phyloP scores from a whole-genome alignment of 2,329 filamentous ascomycete species.

The Fusarium torreyae region DNA sequence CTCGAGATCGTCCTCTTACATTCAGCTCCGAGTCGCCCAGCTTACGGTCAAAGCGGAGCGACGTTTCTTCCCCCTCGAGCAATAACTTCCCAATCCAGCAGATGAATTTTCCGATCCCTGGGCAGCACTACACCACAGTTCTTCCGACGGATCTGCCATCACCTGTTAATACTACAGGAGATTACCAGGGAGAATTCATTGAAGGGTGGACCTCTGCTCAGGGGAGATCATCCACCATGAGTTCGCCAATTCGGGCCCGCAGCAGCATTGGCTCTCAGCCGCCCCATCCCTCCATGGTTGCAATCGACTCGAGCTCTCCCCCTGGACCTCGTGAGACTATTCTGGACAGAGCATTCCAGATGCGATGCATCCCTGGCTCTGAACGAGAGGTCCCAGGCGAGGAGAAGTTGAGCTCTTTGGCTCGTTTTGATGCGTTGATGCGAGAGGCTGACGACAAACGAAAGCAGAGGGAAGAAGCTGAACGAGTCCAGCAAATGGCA shows the following conservation, averaged over 20 bases:
- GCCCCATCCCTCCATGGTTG: conserved; percentile 56
- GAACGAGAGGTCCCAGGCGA: conserved; percentile 69
- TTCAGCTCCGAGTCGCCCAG: conserved; percentile 73
- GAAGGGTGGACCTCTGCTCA: conserved; percentile 74
- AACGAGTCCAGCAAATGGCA: conserved; percentile 53
- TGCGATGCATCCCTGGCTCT: conserved; percentile 74
- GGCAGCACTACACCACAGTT: conserved; percentile 66
- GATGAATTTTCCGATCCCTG: conserved; percentile 57
- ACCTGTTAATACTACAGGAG: conserved; percentile 68
- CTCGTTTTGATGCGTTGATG: conserved; percentile 77
- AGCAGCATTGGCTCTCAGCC: conserved; percentile 69
- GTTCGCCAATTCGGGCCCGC: conserved; percentile 69
- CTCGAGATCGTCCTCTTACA: conserved; percentile 65
- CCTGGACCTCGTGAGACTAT: conserved; percentile 74
- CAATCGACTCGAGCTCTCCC: conserved; percentile 63
- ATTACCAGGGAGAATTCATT: conserved; percentile 69
- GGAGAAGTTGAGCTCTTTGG: conserved; percentile 75
- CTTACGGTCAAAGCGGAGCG: conserved; percentile 73
- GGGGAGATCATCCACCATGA: conserved; percentile 70
- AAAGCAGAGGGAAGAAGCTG: conserved; percentile 57
- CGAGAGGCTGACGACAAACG: conserved; percentile 69
- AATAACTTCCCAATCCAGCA: conserved; percentile 60
- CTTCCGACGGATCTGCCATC: conserved; percentile 71
- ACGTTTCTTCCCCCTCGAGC: conserved; percentile 72
- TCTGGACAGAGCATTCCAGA: conserved; percentile 75